A percentile compares a stretch with the other conserved stretches of the same genome.
Conservation (phyloP, 805 yeast species). For the Ogataea sp. region DNA sequence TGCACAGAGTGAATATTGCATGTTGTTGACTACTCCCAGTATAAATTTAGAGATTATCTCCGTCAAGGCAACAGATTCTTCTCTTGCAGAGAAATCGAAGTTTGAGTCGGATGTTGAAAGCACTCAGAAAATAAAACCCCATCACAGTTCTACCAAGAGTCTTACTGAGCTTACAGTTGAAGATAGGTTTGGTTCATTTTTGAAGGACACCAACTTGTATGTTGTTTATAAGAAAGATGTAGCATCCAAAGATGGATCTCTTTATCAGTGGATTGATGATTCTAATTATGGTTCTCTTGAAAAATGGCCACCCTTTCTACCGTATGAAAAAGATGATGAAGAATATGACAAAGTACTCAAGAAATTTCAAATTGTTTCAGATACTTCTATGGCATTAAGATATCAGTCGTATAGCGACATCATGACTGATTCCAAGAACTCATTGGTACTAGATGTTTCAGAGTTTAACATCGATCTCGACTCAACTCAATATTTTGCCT, state of each 20-base stretch:
- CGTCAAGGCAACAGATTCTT: constrained; percentile 29
- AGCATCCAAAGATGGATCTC: constrained; percentile 13
- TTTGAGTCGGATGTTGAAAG: too few species aligned
- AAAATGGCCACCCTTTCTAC: constrained; percentile 90
- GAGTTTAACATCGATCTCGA: constrained; percentile 59
- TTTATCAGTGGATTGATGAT: constrained; percentile 18
- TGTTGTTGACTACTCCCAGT: constrained; percentile 65
- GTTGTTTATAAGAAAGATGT: constrained; percentile 49
- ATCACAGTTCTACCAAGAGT: neutral
- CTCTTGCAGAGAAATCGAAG: constrained; percentile 23
- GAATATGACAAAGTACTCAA: constrained; percentile 55
- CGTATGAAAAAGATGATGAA: constrained; percentile 24
- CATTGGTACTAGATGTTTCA: constrained; percentile 60
- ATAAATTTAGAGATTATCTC: constrained; percentile 65
- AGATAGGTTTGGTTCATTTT: constrained; percentile 59
- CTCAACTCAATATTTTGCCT: constrained; percentile 61
- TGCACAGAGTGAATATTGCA: constrained; percentile 45
- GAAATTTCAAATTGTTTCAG: constrained; percentile 49
- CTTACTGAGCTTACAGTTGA: constrained; percentile 35
- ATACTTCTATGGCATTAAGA: constrained; percentile 53
- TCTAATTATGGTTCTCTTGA: constrained; percentile 52
- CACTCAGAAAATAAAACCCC: too few species aligned
- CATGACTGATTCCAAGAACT: constrained; percentile 27
- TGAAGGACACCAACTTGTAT: constrained; percentile 66
- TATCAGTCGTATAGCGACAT: constrained; percentile 47